A percentile compares a stretch with the other conserved stretches of the same genome.
Evolutionary conservation across 805 yeast species (phyloP).

Genomic region (Barnettozyma botsteinii): DNA sequence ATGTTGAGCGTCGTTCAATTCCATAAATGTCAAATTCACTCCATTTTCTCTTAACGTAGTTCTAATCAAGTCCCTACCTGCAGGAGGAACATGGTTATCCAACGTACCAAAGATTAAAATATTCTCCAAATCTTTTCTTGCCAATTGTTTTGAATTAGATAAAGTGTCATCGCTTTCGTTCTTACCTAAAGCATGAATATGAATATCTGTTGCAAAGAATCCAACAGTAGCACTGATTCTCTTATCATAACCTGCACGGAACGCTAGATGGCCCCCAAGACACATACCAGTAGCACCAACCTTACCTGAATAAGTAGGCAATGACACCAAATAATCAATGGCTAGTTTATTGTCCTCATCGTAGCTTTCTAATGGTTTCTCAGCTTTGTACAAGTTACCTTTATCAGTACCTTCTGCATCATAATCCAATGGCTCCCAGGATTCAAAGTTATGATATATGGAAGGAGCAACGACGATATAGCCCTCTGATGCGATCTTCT

Average conservation of each 20-base stretch:
- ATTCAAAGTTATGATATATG: constrained; percentile 68
- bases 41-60: constrained; percentile 48
- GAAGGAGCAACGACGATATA: constrained; percentile 77
- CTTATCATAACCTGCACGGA: constrained; percentile 60
- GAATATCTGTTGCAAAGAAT: constrained; percentile 79
- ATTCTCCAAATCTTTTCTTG: constrained; percentile 47
- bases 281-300: constrained; percentile 88
- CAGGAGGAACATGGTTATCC: constrained; percentile 76
- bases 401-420: constrained; percentile 70
- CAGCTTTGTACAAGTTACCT: constrained; percentile 62
- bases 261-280: constrained; percentile 78
- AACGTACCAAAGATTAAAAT: constrained; percentile 70
- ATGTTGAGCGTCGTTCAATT: constrained; percentile 74
- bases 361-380: constrained; percentile 63
- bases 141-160: constrained; percentile 46
- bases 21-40: constrained; percentile 66
- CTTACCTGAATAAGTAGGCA: constrained; percentile 63
- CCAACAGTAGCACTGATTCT: constrained; percentile 64
- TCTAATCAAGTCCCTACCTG: constrained; percentile 69
- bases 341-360: constrained; percentile 68
- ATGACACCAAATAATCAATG: constrained; percentile 51
- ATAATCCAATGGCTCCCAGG: constrained; percentile 59
- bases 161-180: constrained; percentile 64
- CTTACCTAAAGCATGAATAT: constrained; percentile 57
- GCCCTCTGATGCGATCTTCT: constrained; percentile 74